These are phyloP conservation scores for Monosporascus sp. DNA, from an alignment of 2,329 filamentous ascomycete genomes.

Conservation along the genomic window DNA sequence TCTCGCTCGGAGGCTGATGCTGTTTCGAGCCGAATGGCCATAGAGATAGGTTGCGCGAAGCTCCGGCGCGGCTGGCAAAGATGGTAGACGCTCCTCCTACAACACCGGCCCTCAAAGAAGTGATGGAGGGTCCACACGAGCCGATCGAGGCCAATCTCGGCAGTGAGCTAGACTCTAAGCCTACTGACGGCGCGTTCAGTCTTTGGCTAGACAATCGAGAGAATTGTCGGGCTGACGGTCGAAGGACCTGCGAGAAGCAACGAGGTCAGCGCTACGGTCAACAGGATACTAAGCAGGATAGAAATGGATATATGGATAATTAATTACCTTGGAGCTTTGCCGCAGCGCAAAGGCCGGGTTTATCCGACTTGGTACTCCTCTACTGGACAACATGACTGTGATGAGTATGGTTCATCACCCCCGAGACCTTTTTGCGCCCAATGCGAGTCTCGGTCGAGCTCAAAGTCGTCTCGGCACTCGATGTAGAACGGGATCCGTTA, in stretches of 20 bases:
- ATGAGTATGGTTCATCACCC: constrained; percentile 3
- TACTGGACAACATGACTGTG: constrained; percentile 47
- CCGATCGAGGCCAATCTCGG: constrained; percentile 11
- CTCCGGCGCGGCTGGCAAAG: constrained; percentile 23
- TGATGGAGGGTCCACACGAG: neutral
- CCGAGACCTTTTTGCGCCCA: neutral
- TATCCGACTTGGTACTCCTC: constrained; percentile 41
- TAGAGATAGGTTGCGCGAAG: constrained; percentile 24
- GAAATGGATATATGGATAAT: constrained; percentile 7
- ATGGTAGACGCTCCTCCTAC: constrained; percentile 13
- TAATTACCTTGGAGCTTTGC: constrained; percentile 9
- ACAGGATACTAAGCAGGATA: neutral
- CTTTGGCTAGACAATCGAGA: constrained; percentile 10
- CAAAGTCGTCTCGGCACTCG: neutral
- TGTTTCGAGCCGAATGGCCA: constrained; percentile 25
- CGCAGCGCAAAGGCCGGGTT: constrained; percentile 37
- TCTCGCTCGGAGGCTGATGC: constrained; percentile 11
- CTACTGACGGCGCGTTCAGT: neutral
- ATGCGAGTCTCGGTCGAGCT: neutral
- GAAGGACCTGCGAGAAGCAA: neutral
- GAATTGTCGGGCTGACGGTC: constrained; percentile 10
- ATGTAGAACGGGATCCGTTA: neutral
- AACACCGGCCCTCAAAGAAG: neutral
- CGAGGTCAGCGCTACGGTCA: neutral
- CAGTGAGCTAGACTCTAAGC: constrained; percentile 3